Conservation (phyloP, 2,329 filamentous ascomycete species). For the Colletotrichum kahawae region DNA sequence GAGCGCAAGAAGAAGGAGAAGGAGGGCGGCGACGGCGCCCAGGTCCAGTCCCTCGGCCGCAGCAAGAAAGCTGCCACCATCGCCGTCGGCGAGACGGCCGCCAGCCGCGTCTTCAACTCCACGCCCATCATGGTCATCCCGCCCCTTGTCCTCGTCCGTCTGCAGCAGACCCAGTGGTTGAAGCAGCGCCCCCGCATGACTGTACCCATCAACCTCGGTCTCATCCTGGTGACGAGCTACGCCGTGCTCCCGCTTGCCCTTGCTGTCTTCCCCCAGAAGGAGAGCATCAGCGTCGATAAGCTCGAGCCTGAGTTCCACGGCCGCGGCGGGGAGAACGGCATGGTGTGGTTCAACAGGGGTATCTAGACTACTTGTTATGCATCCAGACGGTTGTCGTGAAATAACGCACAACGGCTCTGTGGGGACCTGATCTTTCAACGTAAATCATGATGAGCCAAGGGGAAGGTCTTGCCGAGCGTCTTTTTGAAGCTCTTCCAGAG, state of each 20-base stretch:
- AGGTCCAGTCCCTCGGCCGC: constrained; percentile 76
- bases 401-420: neutral
- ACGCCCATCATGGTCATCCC: constrained; percentile 98
- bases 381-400: neutral
- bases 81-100: constrained; percentile 90
- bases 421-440: neutral
- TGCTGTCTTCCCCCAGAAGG: constrained; percentile 89
- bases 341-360: constrained; percentile 96
- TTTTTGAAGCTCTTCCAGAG: neutral
- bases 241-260: constrained; percentile 89
- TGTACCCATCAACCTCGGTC: constrained; percentile 81
- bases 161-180: constrained; percentile 87
- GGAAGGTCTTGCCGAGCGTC: neutral
- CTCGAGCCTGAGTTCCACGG: constrained; percentile 89
- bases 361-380: constrained; percentile 58
- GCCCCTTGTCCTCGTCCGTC: constrained; percentile 80
- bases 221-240: constrained; percentile 87
- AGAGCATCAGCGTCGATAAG: constrained; percentile 75
- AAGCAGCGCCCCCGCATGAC: constrained; percentile 77
- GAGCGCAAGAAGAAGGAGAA: constrained; percentile 63
- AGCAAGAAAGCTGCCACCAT: constrained; percentile 86
- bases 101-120: constrained; percentile 90
- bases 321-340: constrained; percentile 76
- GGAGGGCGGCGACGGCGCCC: constrained; percentile 63
- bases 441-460: neutral